A percentile compares a stretch with the other conserved stretches of the same genome.
These are phyloP conservation scores for Coleophoma cylindrospora DNA, from an alignment of 2,329 filamentous ascomycete species.

Conservation along the genomic window DNA sequence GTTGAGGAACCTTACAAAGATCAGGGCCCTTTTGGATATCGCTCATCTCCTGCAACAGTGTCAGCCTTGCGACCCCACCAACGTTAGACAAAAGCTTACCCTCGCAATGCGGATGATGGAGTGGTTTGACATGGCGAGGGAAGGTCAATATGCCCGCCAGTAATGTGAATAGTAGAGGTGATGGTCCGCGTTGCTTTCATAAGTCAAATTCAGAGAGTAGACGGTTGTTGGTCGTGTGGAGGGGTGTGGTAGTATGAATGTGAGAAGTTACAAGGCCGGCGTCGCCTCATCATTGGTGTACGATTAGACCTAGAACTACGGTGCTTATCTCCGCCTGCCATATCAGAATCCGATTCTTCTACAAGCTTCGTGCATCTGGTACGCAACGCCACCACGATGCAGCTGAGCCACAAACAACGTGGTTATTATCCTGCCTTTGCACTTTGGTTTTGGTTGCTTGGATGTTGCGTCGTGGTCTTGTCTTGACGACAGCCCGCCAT, in stretches of 20 bases:
- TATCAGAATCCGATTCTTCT: too few species aligned
- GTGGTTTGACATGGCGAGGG: slow-evolving; percentile 66
- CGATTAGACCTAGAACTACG: too few species aligned
- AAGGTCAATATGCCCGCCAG: neutral
- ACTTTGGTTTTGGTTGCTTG: too few species aligned
- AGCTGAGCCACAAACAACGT: too few species aligned
- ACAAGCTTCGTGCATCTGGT: too few species aligned
- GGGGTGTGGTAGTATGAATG: neutral
- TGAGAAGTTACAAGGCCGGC: neutral
- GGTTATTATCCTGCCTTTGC: too few species aligned
- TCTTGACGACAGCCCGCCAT: too few species aligned
- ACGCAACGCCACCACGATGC: too few species aligned
- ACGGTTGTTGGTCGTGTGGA: neutral
- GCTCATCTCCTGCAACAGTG: slow-evolving; percentile 63
- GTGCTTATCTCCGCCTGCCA: too few species aligned
- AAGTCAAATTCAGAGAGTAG: slow-evolving; percentile 6
- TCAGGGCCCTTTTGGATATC: slow-evolving; percentile 81
- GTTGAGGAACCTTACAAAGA: slow-evolving; percentile 57
- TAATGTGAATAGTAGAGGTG: slow-evolving; percentile 2
- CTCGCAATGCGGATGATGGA: slow-evolving; percentile 84
- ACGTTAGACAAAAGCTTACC: slow-evolving; percentile 41
- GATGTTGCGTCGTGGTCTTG: too few species aligned
- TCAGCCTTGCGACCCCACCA: slow-evolving; percentile 30
- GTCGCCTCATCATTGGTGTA: too few species aligned
- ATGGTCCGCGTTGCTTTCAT: slow-evolving; percentile 4